phyloP scores from a whole-genome alignment of 139 green algal species.

The Edaphochlamys debaryana region DNA sequence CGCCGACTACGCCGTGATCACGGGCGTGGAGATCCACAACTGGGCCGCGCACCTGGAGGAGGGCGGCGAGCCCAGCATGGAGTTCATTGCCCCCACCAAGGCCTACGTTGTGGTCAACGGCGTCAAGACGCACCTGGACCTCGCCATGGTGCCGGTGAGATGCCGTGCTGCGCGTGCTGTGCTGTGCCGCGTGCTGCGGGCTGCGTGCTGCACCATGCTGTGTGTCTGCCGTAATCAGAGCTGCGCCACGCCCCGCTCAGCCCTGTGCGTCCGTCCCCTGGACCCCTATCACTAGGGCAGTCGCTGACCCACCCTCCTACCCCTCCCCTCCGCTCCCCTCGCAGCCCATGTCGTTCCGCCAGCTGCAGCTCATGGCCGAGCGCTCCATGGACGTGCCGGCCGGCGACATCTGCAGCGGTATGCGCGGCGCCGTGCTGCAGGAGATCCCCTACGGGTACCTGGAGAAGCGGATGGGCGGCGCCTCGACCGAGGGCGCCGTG shows the following conservation, averaged over 20 bases:
- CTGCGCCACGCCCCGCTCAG: neutral
- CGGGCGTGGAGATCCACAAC: constrained; percentile 86
- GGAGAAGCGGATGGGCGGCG: constrained; percentile 52
- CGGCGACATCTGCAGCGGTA: constrained; percentile 52
- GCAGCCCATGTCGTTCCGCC: constrained; percentile 48
- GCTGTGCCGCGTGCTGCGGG: too few relatives aligned
- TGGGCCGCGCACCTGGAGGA: constrained; percentile 67
- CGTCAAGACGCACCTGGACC: constrained; percentile 75
- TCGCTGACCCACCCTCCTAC: neutral
- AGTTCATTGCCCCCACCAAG: constrained; percentile 75
- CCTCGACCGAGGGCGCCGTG: constrained; percentile 38
- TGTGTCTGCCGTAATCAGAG: too few relatives aligned
- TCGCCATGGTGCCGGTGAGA: constrained; percentile 53
- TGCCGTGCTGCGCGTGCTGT: too few relatives aligned
- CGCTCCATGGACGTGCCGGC: constrained; percentile 38
- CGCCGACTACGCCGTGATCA: constrained; percentile 88
- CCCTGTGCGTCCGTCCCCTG: neutral
- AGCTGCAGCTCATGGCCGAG: constrained; percentile 56
- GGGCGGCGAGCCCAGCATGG: constrained; percentile 59
- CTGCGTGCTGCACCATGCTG: too few relatives aligned
- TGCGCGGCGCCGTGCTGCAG: constrained; percentile 49
- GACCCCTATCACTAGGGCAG: too few relatives aligned
- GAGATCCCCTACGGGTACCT: constrained; percentile 63
- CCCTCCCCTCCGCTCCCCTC: neutral
- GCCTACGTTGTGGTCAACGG: constrained; percentile 80